A percentile compares a stretch with the other conserved stretches of the same genome.
Conservation (phyloP, 805 yeast genomes). For the Lipomyces orientalis region DNA sequence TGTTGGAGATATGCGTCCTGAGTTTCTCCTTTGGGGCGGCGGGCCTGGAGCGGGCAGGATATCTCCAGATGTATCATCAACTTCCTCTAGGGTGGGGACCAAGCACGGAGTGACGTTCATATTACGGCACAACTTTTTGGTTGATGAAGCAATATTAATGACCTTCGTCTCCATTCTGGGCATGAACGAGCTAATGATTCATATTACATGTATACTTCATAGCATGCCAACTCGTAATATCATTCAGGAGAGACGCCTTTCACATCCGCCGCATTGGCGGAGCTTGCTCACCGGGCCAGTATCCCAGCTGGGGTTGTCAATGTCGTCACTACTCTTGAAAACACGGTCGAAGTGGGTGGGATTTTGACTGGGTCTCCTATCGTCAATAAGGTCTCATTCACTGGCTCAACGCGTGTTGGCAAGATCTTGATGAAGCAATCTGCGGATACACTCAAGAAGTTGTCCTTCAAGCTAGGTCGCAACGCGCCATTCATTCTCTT, state of each 20-base stretch:
- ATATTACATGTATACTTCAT: too few relatives aligned
- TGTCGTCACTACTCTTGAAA: constrained; percentile 53
- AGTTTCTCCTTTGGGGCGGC: too few relatives aligned
- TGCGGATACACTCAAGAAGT: constrained; percentile 65
- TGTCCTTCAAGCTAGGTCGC: constrained; percentile 79
- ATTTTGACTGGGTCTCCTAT: constrained; percentile 65
- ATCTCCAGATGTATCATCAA: too few relatives aligned
- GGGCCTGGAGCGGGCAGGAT: too few relatives aligned
- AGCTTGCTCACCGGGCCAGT: constrained; percentile 68
- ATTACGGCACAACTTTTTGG: too few relatives aligned
- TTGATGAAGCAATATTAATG: too few relatives aligned
- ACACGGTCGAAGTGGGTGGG: constrained; percentile 46
- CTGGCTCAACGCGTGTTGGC: constrained; percentile 80
- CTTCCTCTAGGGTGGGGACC: too few relatives aligned
- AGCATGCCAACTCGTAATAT: constrained; percentile 37
- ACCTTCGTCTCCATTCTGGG: too few relatives aligned
- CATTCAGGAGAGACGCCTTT: constrained; percentile 72
- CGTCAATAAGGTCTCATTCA: constrained; percentile 72
- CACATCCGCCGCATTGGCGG: constrained; percentile 70
- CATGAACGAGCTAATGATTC: too few relatives aligned
- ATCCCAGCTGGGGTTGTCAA: constrained; percentile 73
- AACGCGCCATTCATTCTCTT: constrained; percentile 82
- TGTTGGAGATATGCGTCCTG: too few relatives aligned
- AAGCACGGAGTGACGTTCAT: too few relatives aligned
- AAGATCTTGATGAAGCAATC: constrained; percentile 67